Evolutionary conservation across 2,329 filamentous ascomycete species (phyloP), one percentile per base, ranked within the genome.

Genomic region (Penicillium thymicola): DNA sequence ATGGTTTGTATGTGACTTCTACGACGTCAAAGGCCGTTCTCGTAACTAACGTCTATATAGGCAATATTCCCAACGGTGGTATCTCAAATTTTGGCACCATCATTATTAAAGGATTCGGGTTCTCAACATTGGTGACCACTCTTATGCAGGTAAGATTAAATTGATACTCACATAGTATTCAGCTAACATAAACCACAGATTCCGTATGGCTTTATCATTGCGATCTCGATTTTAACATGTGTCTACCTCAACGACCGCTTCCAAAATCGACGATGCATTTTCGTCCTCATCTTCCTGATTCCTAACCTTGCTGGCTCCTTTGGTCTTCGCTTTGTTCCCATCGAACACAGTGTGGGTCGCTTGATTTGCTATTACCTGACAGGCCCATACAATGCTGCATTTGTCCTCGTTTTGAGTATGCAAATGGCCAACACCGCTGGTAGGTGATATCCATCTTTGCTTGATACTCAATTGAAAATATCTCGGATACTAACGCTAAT

Each of bases 261-360:
- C 48, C 66, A 76, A 43, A 78, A 79, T 59, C 71, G 73, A n/a
- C 76, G 82, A 11, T 82, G 81, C 44, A 67, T 81, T 18, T 81
- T 85, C 57, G 76, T 83, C 36, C 71, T 82, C 3, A 62, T 84
- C 1, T 86, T 84, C 63, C 78, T 86, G 59, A 64, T 81, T n/a
- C 84, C 82, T 1, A 85, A 84, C 38, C 80, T 86, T 58, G 79
- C 79, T 2, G 84, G 84, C 0, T 78, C 82, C 0, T 80, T 86
- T 30, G 83, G 84, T 0, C 78, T 86, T 47, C 74, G 82, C 11
- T 82, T 83, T 51, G 79, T 85, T 0, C 76, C 80, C 0, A 51
- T 68, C 0, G 67, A 81, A 52, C 79, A 80, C 27, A 76, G 81
- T 44, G 76, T 82, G 2, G 83, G 80, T 1, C 74, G 84, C 0